These are phyloP conservation scores for Crithidia expoeki DNA, from an alignment of 208 protist species.

Conservation along the genomic window DNA sequence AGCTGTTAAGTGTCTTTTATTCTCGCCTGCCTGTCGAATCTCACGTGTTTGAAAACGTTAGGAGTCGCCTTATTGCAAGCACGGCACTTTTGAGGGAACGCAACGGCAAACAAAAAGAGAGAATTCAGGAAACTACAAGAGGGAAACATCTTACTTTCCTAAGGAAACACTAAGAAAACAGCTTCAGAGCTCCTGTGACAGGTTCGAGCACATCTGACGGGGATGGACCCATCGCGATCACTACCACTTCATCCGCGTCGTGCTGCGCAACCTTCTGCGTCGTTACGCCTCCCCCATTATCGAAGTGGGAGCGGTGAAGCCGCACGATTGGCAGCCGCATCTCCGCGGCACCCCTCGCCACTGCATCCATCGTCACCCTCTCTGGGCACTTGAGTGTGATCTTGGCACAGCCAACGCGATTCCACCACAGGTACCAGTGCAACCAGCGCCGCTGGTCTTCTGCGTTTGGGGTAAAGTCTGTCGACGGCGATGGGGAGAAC, in stretches of 20 bases:
- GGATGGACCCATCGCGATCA: constrained; percentile 69
- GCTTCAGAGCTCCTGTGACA: constrained; percentile 73
- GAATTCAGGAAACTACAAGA: too few species aligned
- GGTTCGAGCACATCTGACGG: constrained; percentile 51
- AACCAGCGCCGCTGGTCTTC: constrained; percentile 41
- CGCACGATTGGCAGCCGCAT: constrained; percentile 35
- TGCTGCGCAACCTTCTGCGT: neutral
- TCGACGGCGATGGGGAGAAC: neutral
- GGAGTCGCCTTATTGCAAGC: too few species aligned
- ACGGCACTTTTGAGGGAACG: too few species aligned
- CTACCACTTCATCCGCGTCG: constrained; percentile 18
- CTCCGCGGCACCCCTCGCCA: constrained; percentile 32
- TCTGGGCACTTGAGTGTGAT: constrained; percentile 64
- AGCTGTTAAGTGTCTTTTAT: neutral
- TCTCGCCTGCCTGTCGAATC: too few species aligned
- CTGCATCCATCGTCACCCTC: constrained; percentile 21
- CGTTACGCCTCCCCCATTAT: neutral
- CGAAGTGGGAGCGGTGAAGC: constrained; percentile 2
- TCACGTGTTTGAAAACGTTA: too few species aligned
- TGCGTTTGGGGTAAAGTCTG: neutral
- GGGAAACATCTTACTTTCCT: too few species aligned
- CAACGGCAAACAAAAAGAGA: too few species aligned
- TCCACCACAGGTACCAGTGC: constrained; percentile 74
- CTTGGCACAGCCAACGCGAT: constrained; percentile 66
- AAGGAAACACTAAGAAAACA: constrained; percentile 66